Evolutionary conservation across 768 basidiomycete genomes (phyloP).

Genomic region (Cystofilobasidium bisporidii): DNA sequence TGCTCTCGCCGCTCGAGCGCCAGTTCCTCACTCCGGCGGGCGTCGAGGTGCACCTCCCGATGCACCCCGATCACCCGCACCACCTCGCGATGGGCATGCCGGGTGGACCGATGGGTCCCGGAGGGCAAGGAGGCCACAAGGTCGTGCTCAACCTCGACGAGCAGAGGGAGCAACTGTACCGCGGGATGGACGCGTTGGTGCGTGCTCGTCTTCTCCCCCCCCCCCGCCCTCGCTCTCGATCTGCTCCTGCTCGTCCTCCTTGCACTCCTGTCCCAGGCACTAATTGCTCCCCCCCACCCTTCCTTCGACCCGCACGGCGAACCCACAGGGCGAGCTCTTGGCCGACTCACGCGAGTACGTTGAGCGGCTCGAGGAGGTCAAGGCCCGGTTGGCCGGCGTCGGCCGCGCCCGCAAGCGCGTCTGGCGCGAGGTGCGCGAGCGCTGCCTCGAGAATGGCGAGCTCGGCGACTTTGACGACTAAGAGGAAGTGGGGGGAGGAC

Average conservation of each 20-base stretch:
- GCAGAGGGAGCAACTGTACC: conserved; percentile 21
- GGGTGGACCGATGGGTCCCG: too few species aligned
- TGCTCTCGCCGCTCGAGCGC: conserved; percentile 34
- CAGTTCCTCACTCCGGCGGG: conserved; percentile 38
- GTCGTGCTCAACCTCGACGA: conserved; percentile 14
- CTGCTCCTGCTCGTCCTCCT: conserved; percentile 34
- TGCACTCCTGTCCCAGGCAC: too few species aligned
- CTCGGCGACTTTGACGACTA: conserved; percentile 6
- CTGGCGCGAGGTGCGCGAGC: conserved; percentile 67
- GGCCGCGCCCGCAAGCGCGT: conserved; percentile 60
- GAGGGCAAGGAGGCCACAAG: background rate
- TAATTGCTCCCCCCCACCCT: conserved; percentile 18
- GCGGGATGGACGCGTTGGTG: conserved; percentile 27
- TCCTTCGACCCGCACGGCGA: background rate
- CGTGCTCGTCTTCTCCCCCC: conserved; percentile 20
- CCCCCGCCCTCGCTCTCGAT: conserved; percentile 12
- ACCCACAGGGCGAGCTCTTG: conserved; percentile 66
- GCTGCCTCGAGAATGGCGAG: conserved; percentile 32
- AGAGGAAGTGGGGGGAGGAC: too few species aligned
- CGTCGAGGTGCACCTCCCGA: conserved; percentile 30
- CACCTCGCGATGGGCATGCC: conserved; percentile 27
- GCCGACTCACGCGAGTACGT: conserved; percentile 82
- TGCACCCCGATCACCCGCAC: conserved; percentile 3
- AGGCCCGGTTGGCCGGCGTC: conserved; percentile 68
- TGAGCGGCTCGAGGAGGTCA: conserved; percentile 70